phyloP scores from a whole-genome alignment of 23 red algal species.

The Gracilariopsis chorda region DNA sequence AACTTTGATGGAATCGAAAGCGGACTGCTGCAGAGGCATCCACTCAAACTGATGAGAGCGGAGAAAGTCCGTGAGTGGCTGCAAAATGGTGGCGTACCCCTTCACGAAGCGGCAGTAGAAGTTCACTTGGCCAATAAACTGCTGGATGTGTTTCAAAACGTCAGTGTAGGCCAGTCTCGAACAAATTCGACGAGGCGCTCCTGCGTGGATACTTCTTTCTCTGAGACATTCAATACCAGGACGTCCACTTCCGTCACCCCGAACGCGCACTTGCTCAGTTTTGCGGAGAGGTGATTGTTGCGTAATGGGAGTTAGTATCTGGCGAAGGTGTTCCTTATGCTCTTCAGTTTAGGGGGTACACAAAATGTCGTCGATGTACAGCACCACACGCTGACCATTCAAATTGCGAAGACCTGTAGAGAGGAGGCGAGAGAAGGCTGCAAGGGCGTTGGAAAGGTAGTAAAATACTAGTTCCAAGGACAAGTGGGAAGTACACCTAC shows the following conservation, averaged over 20 bases:
- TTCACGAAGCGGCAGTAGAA: neutral
- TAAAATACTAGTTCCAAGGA: no score
- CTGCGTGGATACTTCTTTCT: neutral
- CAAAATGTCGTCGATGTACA: constrained; percentile 6
- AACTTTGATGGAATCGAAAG: neutral
- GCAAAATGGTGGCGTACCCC: neutral
- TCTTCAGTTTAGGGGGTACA: neutral
- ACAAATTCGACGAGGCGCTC: neutral
- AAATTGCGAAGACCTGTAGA: neutral
- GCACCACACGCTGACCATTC: neutral
- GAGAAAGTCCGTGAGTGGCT: neutral
- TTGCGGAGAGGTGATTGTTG: neutral
- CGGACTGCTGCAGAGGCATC: neutral
- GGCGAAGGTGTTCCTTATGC: neutral
- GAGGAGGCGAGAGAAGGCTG: neutral
- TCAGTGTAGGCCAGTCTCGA: neutral
- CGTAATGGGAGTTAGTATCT: neutral
- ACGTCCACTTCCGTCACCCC: neutral
- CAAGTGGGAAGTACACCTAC: no score
- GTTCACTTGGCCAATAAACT: neutral
- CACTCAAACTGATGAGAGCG: neutral
- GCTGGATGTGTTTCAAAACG: neutral
- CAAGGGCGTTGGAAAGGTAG: constrained; percentile 13
- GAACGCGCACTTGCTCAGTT: neutral
- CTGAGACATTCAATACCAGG: neutral